A percentile compares a stretch with the other conserved stretches of the same genome.
These are phyloP conservation scores for Phaeosphaeriaceae sp. DNA, from an alignment of 2,329 filamentous ascomycete genomes.

Conservation along the genomic window DNA sequence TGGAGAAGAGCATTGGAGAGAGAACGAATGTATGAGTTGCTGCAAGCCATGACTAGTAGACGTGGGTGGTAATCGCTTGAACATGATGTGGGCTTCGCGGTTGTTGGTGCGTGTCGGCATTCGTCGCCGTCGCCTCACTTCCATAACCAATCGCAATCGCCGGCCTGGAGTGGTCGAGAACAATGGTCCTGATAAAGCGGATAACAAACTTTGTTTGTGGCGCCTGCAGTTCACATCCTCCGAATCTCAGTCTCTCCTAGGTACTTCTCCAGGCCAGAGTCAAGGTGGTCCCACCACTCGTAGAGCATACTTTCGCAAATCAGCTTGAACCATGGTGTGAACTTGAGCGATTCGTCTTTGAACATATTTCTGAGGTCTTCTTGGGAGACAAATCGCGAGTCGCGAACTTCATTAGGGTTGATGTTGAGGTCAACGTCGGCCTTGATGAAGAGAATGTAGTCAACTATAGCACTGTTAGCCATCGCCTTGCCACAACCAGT, in stretches of 20 bases:
- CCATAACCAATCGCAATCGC: conserved; percentile 1
- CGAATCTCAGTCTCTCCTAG: conserved; percentile 85
- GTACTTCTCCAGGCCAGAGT: conserved; percentile 82
- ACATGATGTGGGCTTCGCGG: background rate
- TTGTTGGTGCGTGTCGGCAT: background rate
- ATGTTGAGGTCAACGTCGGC: conserved; percentile 82
- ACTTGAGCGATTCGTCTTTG: conserved; percentile 77
- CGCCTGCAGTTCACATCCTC: conserved; percentile 67
- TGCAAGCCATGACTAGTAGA: conserved; percentile 29
- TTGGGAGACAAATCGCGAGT: conserved; percentile 81
- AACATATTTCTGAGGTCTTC: conserved; percentile 87
- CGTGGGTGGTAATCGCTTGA: conserved; percentile 27
- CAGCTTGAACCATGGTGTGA: conserved; percentile 99
- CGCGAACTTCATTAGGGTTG: conserved; percentile 89
- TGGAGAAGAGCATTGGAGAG: conserved; percentile 21
- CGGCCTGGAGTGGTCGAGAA: background rate
- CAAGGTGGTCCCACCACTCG: conserved; percentile 93
- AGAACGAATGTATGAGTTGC: conserved; percentile 13
- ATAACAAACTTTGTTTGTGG: background rate
- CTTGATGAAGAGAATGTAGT: conserved; percentile 96
- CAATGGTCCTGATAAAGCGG: background rate
- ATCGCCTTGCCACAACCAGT: background rate
- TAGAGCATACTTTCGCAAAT: conserved; percentile 98
- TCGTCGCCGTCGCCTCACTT: conserved; percentile 28
- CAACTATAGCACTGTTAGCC: conserved; percentile 65